Evolutionary conservation across 345 rosid species (phyloP).

Genomic region (Moricandia moricandioides): DNA sequence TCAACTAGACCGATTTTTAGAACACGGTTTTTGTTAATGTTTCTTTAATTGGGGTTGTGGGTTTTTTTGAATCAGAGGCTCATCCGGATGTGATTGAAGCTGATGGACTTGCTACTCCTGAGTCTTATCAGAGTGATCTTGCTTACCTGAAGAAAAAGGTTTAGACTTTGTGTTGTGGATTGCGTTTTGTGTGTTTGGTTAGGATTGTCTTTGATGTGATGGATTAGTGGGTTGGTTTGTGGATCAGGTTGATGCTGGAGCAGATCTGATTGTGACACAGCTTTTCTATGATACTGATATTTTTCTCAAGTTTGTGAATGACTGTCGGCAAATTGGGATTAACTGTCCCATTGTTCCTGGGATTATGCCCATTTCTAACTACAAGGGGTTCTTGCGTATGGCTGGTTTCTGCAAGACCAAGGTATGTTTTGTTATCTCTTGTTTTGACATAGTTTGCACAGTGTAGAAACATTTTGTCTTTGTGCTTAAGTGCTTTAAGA

Average conservation of each 20-base stretch:
- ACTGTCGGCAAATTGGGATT: slow-evolving; percentile 89
- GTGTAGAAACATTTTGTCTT: neutral
- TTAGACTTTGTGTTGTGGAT: neutral
- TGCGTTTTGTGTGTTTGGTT: slow-evolving; percentile 1
- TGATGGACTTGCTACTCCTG: slow-evolving; percentile 66
- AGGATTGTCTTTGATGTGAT: slow-evolving; percentile 12
- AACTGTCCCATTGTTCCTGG: slow-evolving; percentile 92
- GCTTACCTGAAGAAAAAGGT: slow-evolving; percentile 90
- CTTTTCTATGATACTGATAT: slow-evolving; percentile 88
- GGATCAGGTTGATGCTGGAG: slow-evolving; percentile 93
- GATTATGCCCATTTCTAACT: slow-evolving; percentile 93
- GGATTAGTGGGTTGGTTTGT: neutral
- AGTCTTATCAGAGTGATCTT: slow-evolving; percentile 77
- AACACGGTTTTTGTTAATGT: neutral
- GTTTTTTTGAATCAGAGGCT: slow-evolving; percentile 52
- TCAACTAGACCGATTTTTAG: no score
- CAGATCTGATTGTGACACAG: slow-evolving; percentile 82
- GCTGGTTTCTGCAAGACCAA: slow-evolving; percentile 95
- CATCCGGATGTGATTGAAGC: slow-evolving; percentile 85
- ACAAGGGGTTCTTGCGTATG: slow-evolving; percentile 91
- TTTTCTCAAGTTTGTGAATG: slow-evolving; percentile 88
- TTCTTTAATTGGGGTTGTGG: slow-evolving; percentile 5
- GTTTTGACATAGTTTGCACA: neutral
- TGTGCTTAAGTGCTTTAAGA: neutral
- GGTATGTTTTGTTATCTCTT: slow-evolving; percentile 41